Evolutionary conservation across 208 protist species (phyloP), one percentile per base, ranked within the genome.

Genomic region (Crithidia acanthocephali): DNA sequence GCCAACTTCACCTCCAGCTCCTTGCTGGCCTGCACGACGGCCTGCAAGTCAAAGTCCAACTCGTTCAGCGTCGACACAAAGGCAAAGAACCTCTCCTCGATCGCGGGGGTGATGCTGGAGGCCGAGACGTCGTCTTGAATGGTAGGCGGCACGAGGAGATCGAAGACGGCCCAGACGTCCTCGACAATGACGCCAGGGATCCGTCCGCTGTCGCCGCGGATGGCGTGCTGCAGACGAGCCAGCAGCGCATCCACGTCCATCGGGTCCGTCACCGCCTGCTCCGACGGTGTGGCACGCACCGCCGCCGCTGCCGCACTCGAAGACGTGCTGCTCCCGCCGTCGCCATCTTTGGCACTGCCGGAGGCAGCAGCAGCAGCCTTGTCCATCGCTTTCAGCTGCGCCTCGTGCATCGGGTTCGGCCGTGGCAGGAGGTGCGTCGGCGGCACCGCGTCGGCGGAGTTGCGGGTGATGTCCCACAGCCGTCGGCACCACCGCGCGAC

Each of bases 401-500:
- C 62, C n/a, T 45, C 62, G 48, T 68, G 62, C n/a, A 68, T 20
- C n/a, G 47, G 33, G 56, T 76, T 50, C 9, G 23, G 62, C 25
- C 60, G 71, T 1, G 71, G 63, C 16, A 44, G 27, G 37, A 68
- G 44, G 22, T 51, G 57, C 11, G 22, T 50, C 13, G 65, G 37
- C 15, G 8, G 40, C 18, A 22, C 42, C 20, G 65, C 15, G 42
- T 52, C 59, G 22, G 42, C 13, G 30, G 72, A 68, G 47, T 72
- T 28, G 55, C 77, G 52, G 1, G 67, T 67, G 27, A 94, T 67
- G 37, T 69, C 80, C 88, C 88, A 94, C 48, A 94, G 76, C 18
- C 85, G 80, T 15, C 81, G 80, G 55, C 83, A 94, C 88, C 88
- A 94, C 33, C 62, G 84, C 1, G 85, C 71, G 59, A 93, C 61